phyloP scores from a whole-genome alignment of 2,329 filamentous ascomycete genomes.

The Moelleriella libera region DNA sequence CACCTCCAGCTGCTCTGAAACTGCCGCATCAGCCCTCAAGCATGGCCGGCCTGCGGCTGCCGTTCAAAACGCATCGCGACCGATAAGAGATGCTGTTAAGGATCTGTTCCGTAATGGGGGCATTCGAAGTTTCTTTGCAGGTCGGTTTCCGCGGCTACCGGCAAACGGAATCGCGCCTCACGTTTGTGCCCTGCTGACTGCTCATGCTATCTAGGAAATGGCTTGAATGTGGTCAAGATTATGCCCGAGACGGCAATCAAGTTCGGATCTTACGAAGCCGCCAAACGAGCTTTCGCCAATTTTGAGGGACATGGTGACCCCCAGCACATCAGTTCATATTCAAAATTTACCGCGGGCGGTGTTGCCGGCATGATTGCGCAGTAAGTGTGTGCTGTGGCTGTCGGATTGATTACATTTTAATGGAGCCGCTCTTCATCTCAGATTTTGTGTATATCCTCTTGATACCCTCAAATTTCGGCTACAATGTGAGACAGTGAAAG shows the following conservation, averaged over 20 bases:
- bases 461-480: slow-evolving; percentile 73
- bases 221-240: slow-evolving; percentile 90
- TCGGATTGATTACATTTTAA: too few relatives aligned
- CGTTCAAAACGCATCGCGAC: slow-evolving; percentile 49
- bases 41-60: slow-evolving; percentile 53
- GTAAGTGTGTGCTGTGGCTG: slow-evolving; percentile 28
- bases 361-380: slow-evolving; percentile 90
- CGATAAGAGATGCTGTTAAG: slow-evolving; percentile 58
- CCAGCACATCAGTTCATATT: slow-evolving; percentile 63
- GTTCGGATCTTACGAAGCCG: slow-evolving; percentile 93
- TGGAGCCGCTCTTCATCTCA: slow-evolving; percentile 12
- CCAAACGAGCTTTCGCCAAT: slow-evolving; percentile 73
- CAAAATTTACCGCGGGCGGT: slow-evolving; percentile 84
- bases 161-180: neutral
- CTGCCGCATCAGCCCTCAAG: slow-evolving; percentile 52
- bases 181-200: neutral
- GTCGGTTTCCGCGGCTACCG: slow-evolving; percentile 33
- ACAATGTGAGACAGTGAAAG: slow-evolving; percentile 86
- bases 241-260: slow-evolving; percentile 99
- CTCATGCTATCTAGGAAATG: slow-evolving; percentile 52
- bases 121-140: slow-evolving; percentile 80
- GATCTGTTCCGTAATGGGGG: slow-evolving; percentile 80
- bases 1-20: slow-evolving; percentile 38
- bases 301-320: slow-evolving; percentile 82
- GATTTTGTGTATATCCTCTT: slow-evolving; percentile 85